These are phyloP conservation scores for Dactylellina parvicollis DNA, from an alignment of 2,329 filamentous ascomycete genomes.

Conservation along the genomic window DNA sequence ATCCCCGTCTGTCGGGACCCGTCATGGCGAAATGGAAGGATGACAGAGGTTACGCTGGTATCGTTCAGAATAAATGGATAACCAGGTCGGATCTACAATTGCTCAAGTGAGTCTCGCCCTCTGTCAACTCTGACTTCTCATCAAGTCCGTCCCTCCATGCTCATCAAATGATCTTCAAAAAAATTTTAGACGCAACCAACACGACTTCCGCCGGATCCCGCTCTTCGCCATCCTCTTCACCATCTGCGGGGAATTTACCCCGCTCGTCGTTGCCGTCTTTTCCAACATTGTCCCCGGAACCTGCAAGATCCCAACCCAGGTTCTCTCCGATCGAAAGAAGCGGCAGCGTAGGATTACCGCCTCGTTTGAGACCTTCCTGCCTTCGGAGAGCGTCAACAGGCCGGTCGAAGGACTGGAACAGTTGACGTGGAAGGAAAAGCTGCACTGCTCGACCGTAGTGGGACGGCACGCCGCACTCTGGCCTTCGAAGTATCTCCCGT, in stretches of 20 bases:
- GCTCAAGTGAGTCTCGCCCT: slow-evolving; percentile 54
- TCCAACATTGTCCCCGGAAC: slow-evolving; percentile 78
- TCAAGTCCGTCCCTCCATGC: slow-evolving; percentile 75
- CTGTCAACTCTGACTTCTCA: slow-evolving; percentile 66
- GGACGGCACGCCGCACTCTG: slow-evolving; percentile 55
- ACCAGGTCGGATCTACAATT: slow-evolving; percentile 60
- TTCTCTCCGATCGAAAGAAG: slow-evolving; percentile 67
- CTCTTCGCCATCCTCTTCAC: slow-evolving; percentile 79
- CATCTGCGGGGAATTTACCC: slow-evolving; percentile 86
- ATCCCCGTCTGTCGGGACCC: slow-evolving; percentile 63
- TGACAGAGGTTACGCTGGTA: slow-evolving; percentile 59
- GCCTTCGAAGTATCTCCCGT: slow-evolving; percentile 60
- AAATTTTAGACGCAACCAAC: slow-evolving; percentile 67
- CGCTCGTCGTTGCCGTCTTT: slow-evolving; percentile 77
- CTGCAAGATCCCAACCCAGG: slow-evolving; percentile 82
- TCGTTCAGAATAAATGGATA: slow-evolving; percentile 58
- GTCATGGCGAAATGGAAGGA: slow-evolving; percentile 64
- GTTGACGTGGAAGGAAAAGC: slow-evolving; percentile 61
- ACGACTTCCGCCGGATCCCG: slow-evolving; percentile 81
- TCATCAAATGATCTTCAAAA: background rate
- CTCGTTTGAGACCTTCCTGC: slow-evolving; percentile 64
- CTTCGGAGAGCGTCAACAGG: slow-evolving; percentile 58
- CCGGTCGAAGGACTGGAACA: slow-evolving; percentile 57
- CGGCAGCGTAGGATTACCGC: slow-evolving; percentile 67
- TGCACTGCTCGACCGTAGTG: slow-evolving; percentile 61